Base-by-base conservation (phyloP, 352 stramenopile species). In the Globisporangium paroecandrum region DNA sequence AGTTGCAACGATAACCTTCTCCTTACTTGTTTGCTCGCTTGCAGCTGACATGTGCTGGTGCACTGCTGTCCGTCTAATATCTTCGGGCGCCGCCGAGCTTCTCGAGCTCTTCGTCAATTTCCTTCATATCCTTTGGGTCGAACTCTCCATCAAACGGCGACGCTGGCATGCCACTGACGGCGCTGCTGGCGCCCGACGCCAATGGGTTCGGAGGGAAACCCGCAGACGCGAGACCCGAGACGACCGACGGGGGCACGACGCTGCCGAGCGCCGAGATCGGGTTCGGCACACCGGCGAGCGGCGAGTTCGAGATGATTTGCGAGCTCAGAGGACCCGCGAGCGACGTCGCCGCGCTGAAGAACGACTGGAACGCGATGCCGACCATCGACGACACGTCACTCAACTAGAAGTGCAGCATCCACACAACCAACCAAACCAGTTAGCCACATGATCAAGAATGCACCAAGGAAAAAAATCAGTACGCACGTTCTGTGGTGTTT, bases 311-410 rank as follows among this genome's bases (percentile, higher is more conserved):
- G 54, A 94, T 76, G 57, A 93, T 76, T 70, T 95, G 83, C 32
- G 72, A 71, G 32, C 74, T 74, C 29, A 95, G 62, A 58, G 87
- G 85, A 57, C 85, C 87, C n/a, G 84, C 85, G 47, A 95, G 78
- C 53, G 87, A 93, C 51, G 85, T 89, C 46, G 82, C 80, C 34
- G 85, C 87, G 41, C 85, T 93, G 54, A 93, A 72, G 29, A 93
- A 58, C 41, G 87, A 93, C 72, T 94, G 85, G 57, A 94, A 66
- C 5, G 85, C 87, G 69, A 94, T 89, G 62, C 75, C 88, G 54
- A 85, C 76, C 87, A 95, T 95, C 24, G 81, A 81, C 10, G 82
- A 73, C 18, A 93, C 83, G 64, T 95, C 87, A 25, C 78, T 78
- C 27, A 91, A 47, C 87, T 95, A 38, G 2, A 38, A 6, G 29